Evolutionary conservation across 179 eudicot genomes (phyloP).

Genomic region (Silene noctiflora): DNA sequence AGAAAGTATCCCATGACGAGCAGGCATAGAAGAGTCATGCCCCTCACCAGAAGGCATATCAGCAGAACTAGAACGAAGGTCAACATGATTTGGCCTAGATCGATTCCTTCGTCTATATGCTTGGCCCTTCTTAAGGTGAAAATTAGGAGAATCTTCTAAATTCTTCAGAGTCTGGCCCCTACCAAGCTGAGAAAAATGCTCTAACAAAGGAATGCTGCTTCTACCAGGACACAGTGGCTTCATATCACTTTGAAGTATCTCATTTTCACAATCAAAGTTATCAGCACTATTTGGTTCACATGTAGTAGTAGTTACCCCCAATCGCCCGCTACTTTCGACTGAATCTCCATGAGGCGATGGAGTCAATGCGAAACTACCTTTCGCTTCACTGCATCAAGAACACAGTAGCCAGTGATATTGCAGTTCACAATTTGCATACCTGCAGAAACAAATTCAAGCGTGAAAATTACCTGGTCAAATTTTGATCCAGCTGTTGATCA

Average conservation of each 20-base stretch:
- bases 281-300: slow-evolving; percentile 94
- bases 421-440: slow-evolving; percentile 7
- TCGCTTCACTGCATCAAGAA: slow-evolving; percentile 69
- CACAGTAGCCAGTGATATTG: slow-evolving; percentile 15
- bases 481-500: slow-evolving; percentile 61
- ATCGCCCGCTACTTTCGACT: slow-evolving; percentile 91
- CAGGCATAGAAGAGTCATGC: slow-evolving; percentile 44
- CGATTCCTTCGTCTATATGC: slow-evolving; percentile 82
- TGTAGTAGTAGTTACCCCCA: slow-evolving; percentile 41
- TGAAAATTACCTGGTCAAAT: slow-evolving; percentile 56
- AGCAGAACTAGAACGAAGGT: slow-evolving; percentile 53
- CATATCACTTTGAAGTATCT: slow-evolving; percentile 45
- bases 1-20: slow-evolving; percentile 36
- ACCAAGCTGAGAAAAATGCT: slow-evolving; percentile 52
- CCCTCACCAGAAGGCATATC: slow-evolving; percentile 51
- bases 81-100: slow-evolving; percentile 70
- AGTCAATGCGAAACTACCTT: slow-evolving; percentile 84
- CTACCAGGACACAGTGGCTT: neutral
- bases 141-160: slow-evolving; percentile 57
- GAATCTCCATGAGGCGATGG: slow-evolving; percentile 96
- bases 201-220: neutral
- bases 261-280: slow-evolving; percentile 84
- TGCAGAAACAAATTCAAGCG: neutral
- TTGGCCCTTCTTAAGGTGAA: slow-evolving; percentile 57
- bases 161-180: slow-evolving; percentile 45